phyloP scores from a whole-genome alignment of 257 asterid species.

The Nicotiana noctiflora region DNA sequence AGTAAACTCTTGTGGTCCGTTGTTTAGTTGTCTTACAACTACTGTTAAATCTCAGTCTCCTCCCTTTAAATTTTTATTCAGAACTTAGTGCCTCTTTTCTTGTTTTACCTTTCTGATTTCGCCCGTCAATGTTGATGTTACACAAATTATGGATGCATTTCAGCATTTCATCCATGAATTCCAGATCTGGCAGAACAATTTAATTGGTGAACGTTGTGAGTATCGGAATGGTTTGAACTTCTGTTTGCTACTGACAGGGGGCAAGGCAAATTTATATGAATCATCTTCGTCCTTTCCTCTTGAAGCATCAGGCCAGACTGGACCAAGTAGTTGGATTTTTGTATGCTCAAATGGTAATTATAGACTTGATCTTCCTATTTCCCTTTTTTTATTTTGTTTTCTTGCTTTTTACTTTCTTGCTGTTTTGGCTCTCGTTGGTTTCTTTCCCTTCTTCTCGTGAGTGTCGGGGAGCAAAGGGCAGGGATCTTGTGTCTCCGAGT shows the following conservation, averaged over 20 bases:
- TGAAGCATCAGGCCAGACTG: conserved; percentile 55
- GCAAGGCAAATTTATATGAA: conserved; percentile 63
- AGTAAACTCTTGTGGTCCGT: no score
- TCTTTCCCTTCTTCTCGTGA: background rate
- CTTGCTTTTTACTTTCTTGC: background rate
- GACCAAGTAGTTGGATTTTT: conserved; percentile 50
- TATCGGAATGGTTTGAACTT: background rate
- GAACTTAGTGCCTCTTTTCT: background rate
- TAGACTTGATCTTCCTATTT: background rate
- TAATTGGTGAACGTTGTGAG: background rate
- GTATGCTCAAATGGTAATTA: conserved; percentile 64
- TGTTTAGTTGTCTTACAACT: no score
- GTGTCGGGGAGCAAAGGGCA: background rate
- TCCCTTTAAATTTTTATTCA: no score
- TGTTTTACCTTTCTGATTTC: background rate
- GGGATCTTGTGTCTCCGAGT: background rate
- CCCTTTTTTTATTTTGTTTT: background rate
- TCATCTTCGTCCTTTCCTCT: conserved; percentile 69
- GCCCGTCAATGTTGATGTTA: background rate
- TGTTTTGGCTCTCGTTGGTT: background rate
- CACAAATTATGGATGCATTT: background rate
- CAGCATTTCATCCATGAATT: background rate
- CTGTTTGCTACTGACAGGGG: conserved; percentile 47
- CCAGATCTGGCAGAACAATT: background rate
- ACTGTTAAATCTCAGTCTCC: no score